Evolutionary conservation across 2,329 filamentous ascomycete species (phyloP).

Genomic region (Elsinoe ampelina): DNA sequence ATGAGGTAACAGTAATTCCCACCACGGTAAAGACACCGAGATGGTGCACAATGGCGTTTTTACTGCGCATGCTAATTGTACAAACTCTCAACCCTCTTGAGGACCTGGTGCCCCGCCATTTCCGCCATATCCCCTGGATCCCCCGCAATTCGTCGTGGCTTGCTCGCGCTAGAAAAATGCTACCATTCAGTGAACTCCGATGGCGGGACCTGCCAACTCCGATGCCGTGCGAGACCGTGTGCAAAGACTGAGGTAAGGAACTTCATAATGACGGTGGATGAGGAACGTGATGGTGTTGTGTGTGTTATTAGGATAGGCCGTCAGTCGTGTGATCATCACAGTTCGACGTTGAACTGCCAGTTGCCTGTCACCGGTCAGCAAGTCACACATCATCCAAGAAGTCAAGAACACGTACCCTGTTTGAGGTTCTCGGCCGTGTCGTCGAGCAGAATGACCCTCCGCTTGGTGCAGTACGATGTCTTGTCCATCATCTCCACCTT

Average conservation of each 20-base stretch:
- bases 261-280: not conserved
- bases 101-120: not conserved
- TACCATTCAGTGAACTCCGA: not conserved
- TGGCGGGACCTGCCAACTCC: not conserved
- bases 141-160: not conserved
- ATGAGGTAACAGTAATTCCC: not conserved
- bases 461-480: constrained; percentile 91
- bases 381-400: not conserved
- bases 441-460: constrained; percentile 77
- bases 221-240: not conserved
- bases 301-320: not conserved
- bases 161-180: constrained; percentile 4
- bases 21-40: not conserved
- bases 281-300: not conserved
- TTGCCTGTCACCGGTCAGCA: constrained; percentile 21
- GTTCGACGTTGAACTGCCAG: constrained; percentile 29
- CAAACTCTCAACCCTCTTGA: not conserved
- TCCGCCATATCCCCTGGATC: not conserved
- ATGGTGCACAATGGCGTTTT: not conserved
- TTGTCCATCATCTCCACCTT: constrained; percentile 99
- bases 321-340: constrained; percentile 15
- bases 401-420: constrained; percentile 53
- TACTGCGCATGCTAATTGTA: not conserved
- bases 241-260: not conserved
- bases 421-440: constrained; percentile 90